Conservation (phyloP, 2,329 filamentous ascomycete genomes). For the Ploettnerulaceae sp. region DNA sequence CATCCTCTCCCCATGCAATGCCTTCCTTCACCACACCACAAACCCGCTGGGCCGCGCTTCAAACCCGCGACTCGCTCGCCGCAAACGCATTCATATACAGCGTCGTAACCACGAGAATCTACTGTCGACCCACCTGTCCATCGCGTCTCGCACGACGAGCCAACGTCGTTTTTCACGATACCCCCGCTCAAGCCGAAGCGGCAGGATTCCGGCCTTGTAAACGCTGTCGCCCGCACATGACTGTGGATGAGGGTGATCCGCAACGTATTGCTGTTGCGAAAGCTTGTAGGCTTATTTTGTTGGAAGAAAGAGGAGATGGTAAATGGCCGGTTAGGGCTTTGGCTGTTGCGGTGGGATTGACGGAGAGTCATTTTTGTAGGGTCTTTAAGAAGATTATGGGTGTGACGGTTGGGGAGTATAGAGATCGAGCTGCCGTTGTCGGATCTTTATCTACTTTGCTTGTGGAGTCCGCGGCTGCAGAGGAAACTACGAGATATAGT, state of each 20-base stretch:
- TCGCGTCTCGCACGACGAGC: conserved; percentile 55
- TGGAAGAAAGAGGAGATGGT: conserved; percentile 18
- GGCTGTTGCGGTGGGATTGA: conserved; percentile 47
- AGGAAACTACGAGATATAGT: background rate
- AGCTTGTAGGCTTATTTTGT: conserved; percentile 31
- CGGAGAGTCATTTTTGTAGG: conserved; percentile 54
- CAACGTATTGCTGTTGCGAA: conserved; percentile 41
- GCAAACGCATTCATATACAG: conserved; percentile 44
- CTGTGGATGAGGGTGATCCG: conserved; percentile 36
- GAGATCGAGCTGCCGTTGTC: background rate
- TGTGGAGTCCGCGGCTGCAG: background rate
- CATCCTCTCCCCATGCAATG: too few species aligned
- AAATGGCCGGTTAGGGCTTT: conserved; percentile 42
- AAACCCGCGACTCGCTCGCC: conserved; percentile 35
- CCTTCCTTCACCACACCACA: conserved; percentile 18
- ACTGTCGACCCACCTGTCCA: conserved; percentile 57
- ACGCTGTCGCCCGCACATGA: conserved; percentile 44
- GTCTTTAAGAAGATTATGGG: conserved; percentile 53
- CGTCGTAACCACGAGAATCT: conserved; percentile 47
- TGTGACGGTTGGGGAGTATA: conserved; percentile 36
- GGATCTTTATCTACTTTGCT: too few species aligned
- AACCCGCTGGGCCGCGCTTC: conserved; percentile 28
- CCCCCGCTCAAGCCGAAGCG: conserved; percentile 39
- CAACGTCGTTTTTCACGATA: conserved; percentile 53
- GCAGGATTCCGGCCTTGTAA: conserved; percentile 54